phyloP scores from a whole-genome alignment of 2,329 filamentous ascomycete species.

The Monosporascus ibericus region DNA sequence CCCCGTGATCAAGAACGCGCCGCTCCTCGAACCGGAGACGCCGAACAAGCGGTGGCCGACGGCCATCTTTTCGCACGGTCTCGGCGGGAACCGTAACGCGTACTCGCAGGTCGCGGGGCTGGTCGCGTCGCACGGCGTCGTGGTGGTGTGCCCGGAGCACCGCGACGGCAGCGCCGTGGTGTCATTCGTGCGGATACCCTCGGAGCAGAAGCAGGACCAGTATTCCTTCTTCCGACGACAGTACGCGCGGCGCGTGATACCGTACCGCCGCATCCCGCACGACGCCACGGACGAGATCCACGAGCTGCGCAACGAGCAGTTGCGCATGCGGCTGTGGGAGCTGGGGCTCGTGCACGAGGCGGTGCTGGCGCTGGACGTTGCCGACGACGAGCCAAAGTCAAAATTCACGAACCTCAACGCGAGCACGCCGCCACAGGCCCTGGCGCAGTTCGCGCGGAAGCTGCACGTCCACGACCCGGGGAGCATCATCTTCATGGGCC shows the following conservation, averaged over 20 bases:
- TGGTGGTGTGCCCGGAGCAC: constrained; percentile 78
- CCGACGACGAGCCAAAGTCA: constrained; percentile 19
- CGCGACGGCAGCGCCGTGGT: constrained; percentile 74
- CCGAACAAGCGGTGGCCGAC: constrained; percentile 63
- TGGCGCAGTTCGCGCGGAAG: constrained; percentile 53
- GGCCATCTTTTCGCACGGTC: constrained; percentile 79
- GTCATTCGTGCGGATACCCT: constrained; percentile 62
- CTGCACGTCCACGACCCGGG: constrained; percentile 68
- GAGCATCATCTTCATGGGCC: constrained; percentile 68
- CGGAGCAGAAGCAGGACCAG: constrained; percentile 37
- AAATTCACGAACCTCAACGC: constrained; percentile 46
- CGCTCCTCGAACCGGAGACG: constrained; percentile 46
- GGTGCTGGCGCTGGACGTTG: constrained; percentile 57
- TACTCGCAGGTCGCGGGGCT: constrained; percentile 81
- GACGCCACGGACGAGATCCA: constrained; percentile 60
- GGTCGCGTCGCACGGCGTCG: constrained; percentile 71
- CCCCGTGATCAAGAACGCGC: constrained; percentile 66
- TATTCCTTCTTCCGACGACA: constrained; percentile 20
- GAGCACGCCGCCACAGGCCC: constrained; percentile 43
- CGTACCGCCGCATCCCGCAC: constrained; percentile 54
- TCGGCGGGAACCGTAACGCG: constrained; percentile 74
- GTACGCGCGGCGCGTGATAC: constrained; percentile 30
- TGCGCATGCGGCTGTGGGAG: constrained; percentile 75
- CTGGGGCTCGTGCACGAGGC: constrained; percentile 65
- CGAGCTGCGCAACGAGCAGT: constrained; percentile 60